A percentile compares a stretch with the other conserved stretches of the same genome.
Conservation (phyloP, 1,139 yeast species). For the Magnusiomyces paraingens region DNA sequence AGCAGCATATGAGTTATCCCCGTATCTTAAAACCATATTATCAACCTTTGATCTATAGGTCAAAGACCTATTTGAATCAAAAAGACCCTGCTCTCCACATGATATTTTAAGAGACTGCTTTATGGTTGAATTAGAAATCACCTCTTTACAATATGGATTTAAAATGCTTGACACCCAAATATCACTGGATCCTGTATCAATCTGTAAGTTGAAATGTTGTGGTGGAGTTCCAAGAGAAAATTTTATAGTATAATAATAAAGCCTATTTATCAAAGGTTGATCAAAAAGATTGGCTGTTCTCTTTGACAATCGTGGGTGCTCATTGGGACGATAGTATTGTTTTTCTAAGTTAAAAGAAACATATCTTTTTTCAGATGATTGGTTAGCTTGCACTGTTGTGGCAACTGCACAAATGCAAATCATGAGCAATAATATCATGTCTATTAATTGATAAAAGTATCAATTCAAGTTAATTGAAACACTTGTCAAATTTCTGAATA, state of each 20-base stretch:
- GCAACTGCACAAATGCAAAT: neutral
- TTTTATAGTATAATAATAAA: constrained; percentile 12
- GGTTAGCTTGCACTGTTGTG: neutral
- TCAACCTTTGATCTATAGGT: constrained; percentile 17
- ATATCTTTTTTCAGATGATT: neutral
- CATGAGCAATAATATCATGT: neutral
- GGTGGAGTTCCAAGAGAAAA: constrained; percentile 16
- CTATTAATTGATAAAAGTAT: neutral
- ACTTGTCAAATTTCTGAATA: no score
- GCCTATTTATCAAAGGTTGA: constrained; percentile 7
- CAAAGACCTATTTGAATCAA: constrained; percentile 18
- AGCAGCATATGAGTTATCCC: constrained; percentile 51
- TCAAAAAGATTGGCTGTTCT: constrained; percentile 2
- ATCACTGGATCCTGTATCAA: constrained; percentile 16
- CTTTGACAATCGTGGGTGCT: neutral
- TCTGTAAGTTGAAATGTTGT: constrained; percentile 13
- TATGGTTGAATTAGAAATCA: constrained; percentile 16
- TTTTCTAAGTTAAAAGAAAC: constrained; percentile 1
- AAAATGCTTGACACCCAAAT: constrained; percentile 14
- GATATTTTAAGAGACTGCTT: constrained; percentile 20
- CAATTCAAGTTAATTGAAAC: no score
- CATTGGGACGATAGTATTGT: neutral
- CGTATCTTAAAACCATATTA: constrained; percentile 47
- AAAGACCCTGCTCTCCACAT: constrained; percentile 22
- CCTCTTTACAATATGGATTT: constrained; percentile 22